Conservation (phyloP, 1,284 basidiomycete genomes). For the Stereum hirsutum region DNA sequence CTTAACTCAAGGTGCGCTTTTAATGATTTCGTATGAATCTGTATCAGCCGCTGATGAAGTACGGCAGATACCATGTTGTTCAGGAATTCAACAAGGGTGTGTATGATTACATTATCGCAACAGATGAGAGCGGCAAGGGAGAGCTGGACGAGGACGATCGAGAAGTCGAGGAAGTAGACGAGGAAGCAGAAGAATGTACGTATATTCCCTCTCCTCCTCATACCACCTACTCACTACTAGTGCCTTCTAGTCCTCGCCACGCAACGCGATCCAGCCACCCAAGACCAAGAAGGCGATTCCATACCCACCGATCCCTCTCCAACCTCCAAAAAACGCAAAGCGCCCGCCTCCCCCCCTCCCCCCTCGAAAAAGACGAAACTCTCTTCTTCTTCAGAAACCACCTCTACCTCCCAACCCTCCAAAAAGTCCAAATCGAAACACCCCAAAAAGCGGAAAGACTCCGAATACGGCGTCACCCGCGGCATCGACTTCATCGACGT, state of each 20-base stretch:
- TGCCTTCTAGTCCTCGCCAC: conserved; percentile 38
- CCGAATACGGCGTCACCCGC: conserved; percentile 91
- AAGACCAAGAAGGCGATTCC: conserved; percentile 10
- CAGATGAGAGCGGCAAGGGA: conserved; percentile 70
- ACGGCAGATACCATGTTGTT: conserved; percentile 85
- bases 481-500: conserved; percentile 98
- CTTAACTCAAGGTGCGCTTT: conserved; percentile 91
- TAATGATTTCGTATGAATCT: conserved; percentile 11
- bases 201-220: conserved; percentile 3
- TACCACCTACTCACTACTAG: background rate
- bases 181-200: conserved; percentile 35
- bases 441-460: conserved; percentile 32
- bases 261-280: conserved; percentile 32
- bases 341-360: conserved; percentile 10
- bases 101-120: conserved; percentile 98
- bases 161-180: conserved; percentile 23
- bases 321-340: conserved; percentile 15
- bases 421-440: conserved; percentile 11
- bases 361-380: too few relatives aligned
- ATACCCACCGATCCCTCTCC: too few relatives aligned
- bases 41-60: background rate
- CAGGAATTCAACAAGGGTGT: conserved; percentile 99
- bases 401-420: too few relatives aligned
- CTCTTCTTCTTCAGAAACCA: conserved; percentile 11
- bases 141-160: conserved; percentile 44